Base-by-base conservation (phyloP, 495 filamentous ascomycete species). In the Paragyromitra xinjiangensis region DNA sequence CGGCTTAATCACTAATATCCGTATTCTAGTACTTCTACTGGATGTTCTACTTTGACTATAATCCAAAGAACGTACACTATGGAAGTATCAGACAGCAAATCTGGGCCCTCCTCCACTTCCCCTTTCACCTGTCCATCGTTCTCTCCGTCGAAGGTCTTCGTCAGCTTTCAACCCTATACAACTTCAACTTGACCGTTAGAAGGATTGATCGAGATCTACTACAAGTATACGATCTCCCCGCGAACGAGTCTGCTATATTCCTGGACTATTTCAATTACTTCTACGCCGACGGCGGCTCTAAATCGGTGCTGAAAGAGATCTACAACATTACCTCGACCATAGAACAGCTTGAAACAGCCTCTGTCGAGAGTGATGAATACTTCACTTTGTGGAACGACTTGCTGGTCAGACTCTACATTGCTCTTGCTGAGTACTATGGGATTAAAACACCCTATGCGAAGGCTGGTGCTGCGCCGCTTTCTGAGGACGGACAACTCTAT, bases 21-120 rank as follows among this genome's bases (percentile, higher is more conserved):
- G 7, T 62, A 19, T 2, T 11, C 40, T 64, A 89, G 88, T 92
- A 92, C 82, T 85, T 93, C 70, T 81, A 91, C 40, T 93, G 88
- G 85, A 90, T 91, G 84, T 86, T 90, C 66, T 93, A 94, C 83
- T 92, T 91, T 71, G 91, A 93, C 81, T 86, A 85, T 71, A 83
- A 86, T 69, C 86, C 84, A 11, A 80, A 84, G 5, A 78, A 86
- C 26, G 68, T 78, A 3, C 84, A 87, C 64, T 86, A 87, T 22
- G 88, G 88, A 40, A 88, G 86, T 42, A 84, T 90, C 71, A 85
- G 83, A 29, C 89, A 90, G 72, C 88, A 90, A 74, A 81, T 88
- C 24, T 92, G 91, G 92, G 85, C 88, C 3, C 85, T 90, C 73
- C 82, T 91, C 0, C 92, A 93, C 83, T 91, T 91, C 80, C 91